phyloP scores from a whole-genome alignment of 768 basidiomycete species.

The Mycena pura region DNA sequence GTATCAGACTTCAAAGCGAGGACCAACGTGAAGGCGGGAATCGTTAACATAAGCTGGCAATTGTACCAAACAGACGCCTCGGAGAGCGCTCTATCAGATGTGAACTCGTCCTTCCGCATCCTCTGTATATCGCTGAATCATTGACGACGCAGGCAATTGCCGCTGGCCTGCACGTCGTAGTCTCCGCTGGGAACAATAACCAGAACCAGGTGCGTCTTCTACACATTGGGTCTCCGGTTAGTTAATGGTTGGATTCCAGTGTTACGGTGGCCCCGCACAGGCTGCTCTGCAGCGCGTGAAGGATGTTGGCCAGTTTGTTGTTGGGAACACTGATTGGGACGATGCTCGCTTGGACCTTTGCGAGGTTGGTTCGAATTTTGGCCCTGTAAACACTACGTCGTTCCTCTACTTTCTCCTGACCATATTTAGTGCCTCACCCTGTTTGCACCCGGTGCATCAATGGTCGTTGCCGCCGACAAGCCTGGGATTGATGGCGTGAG shows the following conservation, averaged over 20 bases:
- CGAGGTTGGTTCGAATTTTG: not conserved
- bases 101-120: not conserved
- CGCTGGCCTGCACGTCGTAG: not conserved
- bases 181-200: not conserved
- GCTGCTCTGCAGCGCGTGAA: not conserved
- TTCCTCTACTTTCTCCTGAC: too few species aligned
- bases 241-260: not conserved
- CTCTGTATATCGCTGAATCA: not conserved
- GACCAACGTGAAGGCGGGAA: not conserved
- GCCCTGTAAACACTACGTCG: not conserved
- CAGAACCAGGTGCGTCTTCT: not conserved
- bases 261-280: not conserved
- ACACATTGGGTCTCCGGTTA: not conserved
- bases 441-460: not conserved
- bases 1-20: not conserved
- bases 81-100: not conserved
- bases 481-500: not conserved
- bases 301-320: not conserved
- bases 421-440: not conserved
- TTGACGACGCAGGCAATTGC: not conserved
- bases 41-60: constrained; percentile 2
- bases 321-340: not conserved
- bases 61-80: not conserved
- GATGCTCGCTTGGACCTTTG: not conserved
- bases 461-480: not conserved